A percentile compares a stretch with the other conserved stretches of the same genome.
These are phyloP conservation scores for Boletus calvinii DNA, from an alignment of 1,284 basidiomycete species.

Conservation along the genomic window DNA sequence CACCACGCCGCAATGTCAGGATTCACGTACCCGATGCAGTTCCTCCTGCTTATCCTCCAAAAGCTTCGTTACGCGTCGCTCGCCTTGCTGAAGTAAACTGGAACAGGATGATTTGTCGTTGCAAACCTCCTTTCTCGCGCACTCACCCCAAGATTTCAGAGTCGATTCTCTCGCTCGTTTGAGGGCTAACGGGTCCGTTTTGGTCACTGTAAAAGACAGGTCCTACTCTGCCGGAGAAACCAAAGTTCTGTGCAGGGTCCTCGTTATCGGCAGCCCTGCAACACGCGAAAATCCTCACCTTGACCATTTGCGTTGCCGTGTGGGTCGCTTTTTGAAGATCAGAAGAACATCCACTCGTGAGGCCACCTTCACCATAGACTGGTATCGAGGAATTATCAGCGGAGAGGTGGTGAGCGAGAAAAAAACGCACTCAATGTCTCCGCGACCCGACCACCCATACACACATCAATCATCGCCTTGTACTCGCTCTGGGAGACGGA, in stretches of 20 bases:
- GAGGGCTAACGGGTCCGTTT: constrained; percentile 66
- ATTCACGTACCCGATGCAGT: constrained; percentile 67
- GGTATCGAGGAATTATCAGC: constrained; percentile 11
- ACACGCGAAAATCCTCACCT: constrained; percentile 46
- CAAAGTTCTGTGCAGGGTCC: constrained; percentile 58
- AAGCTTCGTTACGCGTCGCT: constrained; percentile 66
- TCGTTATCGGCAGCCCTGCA: background rate
- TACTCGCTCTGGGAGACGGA: constrained; percentile 75
- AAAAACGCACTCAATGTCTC: constrained; percentile 75
- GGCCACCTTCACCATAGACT: constrained; percentile 88
- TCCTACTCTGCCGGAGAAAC: constrained; percentile 83
- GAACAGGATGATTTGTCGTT: background rate
- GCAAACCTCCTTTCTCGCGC: background rate
- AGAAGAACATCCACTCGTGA: constrained; percentile 88
- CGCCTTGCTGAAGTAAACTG: constrained; percentile 75
- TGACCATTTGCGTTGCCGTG: constrained; percentile 86
- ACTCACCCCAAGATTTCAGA: constrained; percentile 77
- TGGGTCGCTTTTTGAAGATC: constrained; percentile 81
- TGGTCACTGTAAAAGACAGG: constrained; percentile 78
- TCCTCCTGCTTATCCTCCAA: constrained; percentile 75
- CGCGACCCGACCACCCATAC: constrained; percentile 90
- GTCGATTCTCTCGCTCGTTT: constrained; percentile 81
- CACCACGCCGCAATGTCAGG: background rate
- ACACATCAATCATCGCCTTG: constrained; percentile 82
- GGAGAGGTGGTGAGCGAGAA: background rate